phyloP scores from a whole-genome alignment of 495 filamentous ascomycete genomes.

The Penicillium salamii region DNA sequence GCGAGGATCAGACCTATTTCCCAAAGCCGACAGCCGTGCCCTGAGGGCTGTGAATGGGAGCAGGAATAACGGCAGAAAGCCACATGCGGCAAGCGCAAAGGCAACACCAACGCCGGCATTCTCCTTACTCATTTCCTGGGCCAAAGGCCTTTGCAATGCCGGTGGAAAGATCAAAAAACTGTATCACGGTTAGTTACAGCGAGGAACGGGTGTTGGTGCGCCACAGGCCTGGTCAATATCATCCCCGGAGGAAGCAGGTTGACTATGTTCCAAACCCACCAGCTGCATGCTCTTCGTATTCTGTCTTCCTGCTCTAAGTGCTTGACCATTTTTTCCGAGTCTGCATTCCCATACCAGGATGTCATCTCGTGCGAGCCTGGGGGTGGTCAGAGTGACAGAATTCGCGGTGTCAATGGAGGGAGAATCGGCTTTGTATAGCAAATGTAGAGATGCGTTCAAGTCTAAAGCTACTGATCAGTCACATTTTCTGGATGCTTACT shows the following conservation, averaged over 20 bases:
- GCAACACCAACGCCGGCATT: neutral
- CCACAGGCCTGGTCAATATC: neutral
- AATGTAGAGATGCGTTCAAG: no score
- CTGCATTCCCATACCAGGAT: neutral
- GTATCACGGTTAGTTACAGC: neutral
- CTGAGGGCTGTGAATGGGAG: neutral
- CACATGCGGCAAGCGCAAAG: neutral
- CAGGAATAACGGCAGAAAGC: neutral
- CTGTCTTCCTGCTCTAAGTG: neutral
- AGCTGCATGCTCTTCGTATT: neutral
- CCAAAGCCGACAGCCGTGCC: neutral
- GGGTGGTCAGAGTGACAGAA: no score
- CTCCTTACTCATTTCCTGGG: neutral
- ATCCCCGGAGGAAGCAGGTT: neutral
- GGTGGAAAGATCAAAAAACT: neutral
- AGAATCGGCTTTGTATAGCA: no score
- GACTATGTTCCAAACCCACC: neutral
- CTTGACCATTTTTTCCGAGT: neutral
- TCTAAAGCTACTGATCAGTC: no score
- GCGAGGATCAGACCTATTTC: neutral
- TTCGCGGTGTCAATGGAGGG: no score
- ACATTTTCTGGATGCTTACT: no score
- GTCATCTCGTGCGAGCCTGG: no score
- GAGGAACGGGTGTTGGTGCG: neutral
- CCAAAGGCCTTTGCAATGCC: neutral